Evolutionary conservation across 2,329 filamentous ascomycete genomes (phyloP), one percentile per base, ranked within the genome.

Genomic region (Penicillium italicum): DNA sequence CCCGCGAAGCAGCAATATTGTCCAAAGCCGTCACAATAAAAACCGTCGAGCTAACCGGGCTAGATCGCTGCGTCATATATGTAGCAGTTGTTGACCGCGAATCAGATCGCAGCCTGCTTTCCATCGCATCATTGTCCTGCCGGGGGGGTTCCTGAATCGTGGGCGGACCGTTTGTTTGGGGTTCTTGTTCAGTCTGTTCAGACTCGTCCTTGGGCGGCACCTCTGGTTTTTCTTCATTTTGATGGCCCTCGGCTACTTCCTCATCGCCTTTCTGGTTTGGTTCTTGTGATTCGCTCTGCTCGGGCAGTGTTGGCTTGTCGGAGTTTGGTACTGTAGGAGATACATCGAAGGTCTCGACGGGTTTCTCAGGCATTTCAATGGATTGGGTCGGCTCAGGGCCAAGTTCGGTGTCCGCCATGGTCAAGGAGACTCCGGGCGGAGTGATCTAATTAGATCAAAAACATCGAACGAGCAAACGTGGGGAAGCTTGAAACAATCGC

Each of bases 21-120:
- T 97, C 94, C 71, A 99, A 79, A 37, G 94, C 93, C 69, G 90
- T 92, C 69, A 95, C 87, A 68, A 99, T 91, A 73, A 99, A 99
- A 68, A 97, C 92, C 68, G 96, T 87, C 64, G 94, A 97, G 82
- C 88, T 96, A 79, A 96, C 88, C 66, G 85, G 88, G 71, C 85
- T 82, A 68, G 79, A 78, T 42, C 80, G 75, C 14, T 79, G 79
- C 24, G 78, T 77, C 31, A 74, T 74, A 36, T 79, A 78, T 11
- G 79, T 80, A 4, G 78, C 75, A 20, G 80, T 80, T 3, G 83
- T 85, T 18, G 84, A 85, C 60, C 82, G 78, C 30, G 84, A 86
- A 69, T 85, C 83, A 16, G 84, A 85, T 55, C 84, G 78, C 54
- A 76, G 66, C 53, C 82, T 77, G 38, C 55, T 48, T 28, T 70